These are phyloP conservation scores for Aureobasidium lini DNA, from an alignment of 2,329 filamentous ascomycete species.

Conservation along the genomic window DNA sequence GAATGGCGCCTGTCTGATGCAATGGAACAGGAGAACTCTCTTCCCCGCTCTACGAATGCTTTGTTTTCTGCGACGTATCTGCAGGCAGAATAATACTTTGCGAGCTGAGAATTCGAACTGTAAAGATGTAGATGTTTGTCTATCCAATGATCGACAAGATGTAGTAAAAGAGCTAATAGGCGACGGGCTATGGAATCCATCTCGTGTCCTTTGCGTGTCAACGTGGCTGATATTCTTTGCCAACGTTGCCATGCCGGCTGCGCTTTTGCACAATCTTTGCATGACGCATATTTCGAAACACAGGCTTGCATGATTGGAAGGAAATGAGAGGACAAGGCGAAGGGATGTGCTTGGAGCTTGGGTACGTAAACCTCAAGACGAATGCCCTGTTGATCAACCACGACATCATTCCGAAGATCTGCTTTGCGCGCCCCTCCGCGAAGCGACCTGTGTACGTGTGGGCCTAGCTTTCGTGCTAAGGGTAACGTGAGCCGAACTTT, in stretches of 20 bases:
- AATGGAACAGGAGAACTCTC: slow-evolving; percentile 1
- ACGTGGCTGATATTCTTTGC: not conserved
- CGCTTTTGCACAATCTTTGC: not conserved
- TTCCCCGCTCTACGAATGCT: not conserved
- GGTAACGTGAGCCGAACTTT: slow-evolving; percentile 12
- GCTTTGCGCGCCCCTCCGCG: slow-evolving; percentile 2
- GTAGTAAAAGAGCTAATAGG: not conserved
- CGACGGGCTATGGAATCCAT: not conserved
- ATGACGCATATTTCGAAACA: slow-evolving; percentile 6
- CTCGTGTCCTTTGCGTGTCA: not conserved
- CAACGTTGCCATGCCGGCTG: not conserved
- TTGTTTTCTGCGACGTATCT: not conserved
- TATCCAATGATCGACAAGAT: not conserved
- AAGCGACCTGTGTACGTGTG: slow-evolving; percentile 11
- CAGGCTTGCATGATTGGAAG: not conserved
- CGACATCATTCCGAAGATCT: slow-evolving; percentile 10
- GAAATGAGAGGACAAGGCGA: not conserved
- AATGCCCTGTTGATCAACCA: slow-evolving; percentile 10
- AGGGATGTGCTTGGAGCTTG: not conserved
- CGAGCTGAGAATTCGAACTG: not conserved
- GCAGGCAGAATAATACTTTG: not conserved
- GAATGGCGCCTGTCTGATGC: slow-evolving; percentile 4
- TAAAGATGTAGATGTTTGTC: not conserved
- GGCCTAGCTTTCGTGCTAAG: slow-evolving; percentile 3
- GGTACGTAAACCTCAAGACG: not conserved